Evolutionary conservation across 495 filamentous ascomycete species (phyloP), one percentile per base, ranked within the genome.

Genomic region (Aspergillus sclerotiicarbonarius): DNA sequence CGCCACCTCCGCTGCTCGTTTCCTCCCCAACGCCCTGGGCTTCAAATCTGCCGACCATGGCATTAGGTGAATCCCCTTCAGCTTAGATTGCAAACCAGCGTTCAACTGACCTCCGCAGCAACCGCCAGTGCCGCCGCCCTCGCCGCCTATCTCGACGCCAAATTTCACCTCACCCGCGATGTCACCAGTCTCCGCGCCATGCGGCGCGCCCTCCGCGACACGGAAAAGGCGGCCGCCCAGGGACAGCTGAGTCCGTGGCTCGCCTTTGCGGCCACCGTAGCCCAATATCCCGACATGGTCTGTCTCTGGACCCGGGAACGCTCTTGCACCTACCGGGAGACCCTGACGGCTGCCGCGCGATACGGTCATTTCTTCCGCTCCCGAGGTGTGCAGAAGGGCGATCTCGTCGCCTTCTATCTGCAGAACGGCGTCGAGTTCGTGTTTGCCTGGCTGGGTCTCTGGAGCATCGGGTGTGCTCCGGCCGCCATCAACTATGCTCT

Each of bases 401-500:
- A 91, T 8, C 71, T 91, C 3, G 85, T 91, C 0, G 81, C 79
- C 5, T 79, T 92, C 55, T 90, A 86, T 69, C 76, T 91, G 64
- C 78, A 77, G 55, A 93, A 91, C 63, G 78, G 80, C 8, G 79
- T 82, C 0, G 85, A 90, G 64, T 90, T 90, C 65, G 64, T 90
- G 31, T 80, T 88, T 53, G 78, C 77, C 0, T 84, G 84, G 80
- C 61, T 90, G 44, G 87, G 77, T 0, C 67, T 83, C 1, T 82
- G 82, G 80, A 79, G 80, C 13, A 81, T 90, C 59, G 88, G 87
- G 0, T 82, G 81, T 33, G 86, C 83, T 6, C 86, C 87, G 0
- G 85, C 87, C 0, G 77, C 87, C 59, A 87, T 92, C 66, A 93
- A 93, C 66, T 84, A 88, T 60, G 84, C 90, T 63, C 76, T 92